Conservation (phyloP, 2,329 filamentous ascomycete species). For the Septoria linicola region DNA sequence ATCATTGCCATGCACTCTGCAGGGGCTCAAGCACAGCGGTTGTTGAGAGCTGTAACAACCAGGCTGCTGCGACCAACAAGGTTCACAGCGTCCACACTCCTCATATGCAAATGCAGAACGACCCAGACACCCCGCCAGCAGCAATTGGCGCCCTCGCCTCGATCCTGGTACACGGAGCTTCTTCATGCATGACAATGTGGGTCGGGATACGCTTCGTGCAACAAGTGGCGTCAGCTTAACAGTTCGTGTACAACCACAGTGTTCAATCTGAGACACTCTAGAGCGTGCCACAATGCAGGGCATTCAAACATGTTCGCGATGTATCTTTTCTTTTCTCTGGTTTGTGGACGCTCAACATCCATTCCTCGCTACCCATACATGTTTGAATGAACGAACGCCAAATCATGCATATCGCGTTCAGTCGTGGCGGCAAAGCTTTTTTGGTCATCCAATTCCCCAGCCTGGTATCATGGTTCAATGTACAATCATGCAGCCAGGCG, state of each 20-base stretch:
- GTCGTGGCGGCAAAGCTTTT: too few species aligned
- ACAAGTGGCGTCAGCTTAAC: background rate
- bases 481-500: constrained; percentile 8
- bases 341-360: background rate
- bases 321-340: background rate
- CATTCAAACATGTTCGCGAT: background rate
- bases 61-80: too few species aligned
- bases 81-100: too few species aligned
- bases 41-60: too few species aligned
- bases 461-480: too few species aligned
- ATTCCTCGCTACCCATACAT: background rate
- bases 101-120: background rate
- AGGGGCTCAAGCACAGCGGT: background rate
- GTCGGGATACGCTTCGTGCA: background rate
- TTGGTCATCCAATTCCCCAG: too few species aligned
- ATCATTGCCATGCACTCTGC: background rate
- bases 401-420: background rate
- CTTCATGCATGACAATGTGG: background rate
- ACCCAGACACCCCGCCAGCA: background rate
- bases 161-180: background rate
- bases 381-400: too few species aligned
- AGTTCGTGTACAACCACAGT: constrained; percentile 1
- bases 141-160: background rate
- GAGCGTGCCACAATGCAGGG: background rate
- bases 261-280: constrained; percentile 3